Percentiles rank a stretch among this genome's conserved stretches.
phyloP scores from a whole-genome alignment of 2,329 filamentous ascomycete species.

The Monilinia vaccinii-corymbosi region DNA sequence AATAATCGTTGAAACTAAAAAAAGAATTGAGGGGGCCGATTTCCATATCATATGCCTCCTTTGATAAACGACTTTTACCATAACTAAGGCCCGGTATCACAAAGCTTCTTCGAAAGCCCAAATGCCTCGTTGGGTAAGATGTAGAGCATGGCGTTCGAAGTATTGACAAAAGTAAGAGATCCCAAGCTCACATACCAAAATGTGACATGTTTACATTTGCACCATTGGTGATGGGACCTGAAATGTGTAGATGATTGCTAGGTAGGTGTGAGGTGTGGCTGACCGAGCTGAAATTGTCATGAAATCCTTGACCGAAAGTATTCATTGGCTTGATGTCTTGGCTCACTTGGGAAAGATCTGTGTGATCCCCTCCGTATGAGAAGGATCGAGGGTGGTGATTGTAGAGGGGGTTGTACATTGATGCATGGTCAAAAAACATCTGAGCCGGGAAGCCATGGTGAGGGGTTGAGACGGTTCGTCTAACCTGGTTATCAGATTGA shows the following conservation, averaged over 20 bases:
- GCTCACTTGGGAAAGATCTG: background rate
- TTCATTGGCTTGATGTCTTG: conserved; percentile 1
- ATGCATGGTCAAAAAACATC: conserved; percentile 20
- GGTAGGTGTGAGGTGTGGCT: conserved; percentile 3
- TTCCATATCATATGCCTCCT: background rate
- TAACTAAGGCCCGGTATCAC: conserved; percentile 1
- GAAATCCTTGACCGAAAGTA: conserved; percentile 11
- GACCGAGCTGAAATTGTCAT: conserved; percentile 17
- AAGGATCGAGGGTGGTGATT: conserved; percentile 20
- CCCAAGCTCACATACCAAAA: conserved; percentile 14
- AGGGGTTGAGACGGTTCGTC: conserved; percentile 14
- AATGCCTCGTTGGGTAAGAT: background rate
- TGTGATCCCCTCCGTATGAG: conserved; percentile 11
- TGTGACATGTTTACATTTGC: conserved; percentile 9
- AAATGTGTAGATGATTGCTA: conserved; percentile 7
- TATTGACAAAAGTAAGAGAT: background rate
- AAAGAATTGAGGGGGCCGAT: background rate
- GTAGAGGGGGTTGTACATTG: conserved; percentile 25
- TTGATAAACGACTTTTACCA: background rate
- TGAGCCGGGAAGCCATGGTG: conserved; percentile 23
- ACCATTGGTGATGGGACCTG: background rate
- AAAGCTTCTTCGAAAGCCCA: background rate
- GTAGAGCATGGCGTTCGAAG: background rate
- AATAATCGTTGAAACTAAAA: conserved; percentile 7
- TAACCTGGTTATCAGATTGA: conserved; percentile 12